A percentile compares a stretch with the other conserved stretches of the same genome.
phyloP scores from a whole-genome alignment of 805 yeast genomes.

The Candida tibetensis region DNA sequence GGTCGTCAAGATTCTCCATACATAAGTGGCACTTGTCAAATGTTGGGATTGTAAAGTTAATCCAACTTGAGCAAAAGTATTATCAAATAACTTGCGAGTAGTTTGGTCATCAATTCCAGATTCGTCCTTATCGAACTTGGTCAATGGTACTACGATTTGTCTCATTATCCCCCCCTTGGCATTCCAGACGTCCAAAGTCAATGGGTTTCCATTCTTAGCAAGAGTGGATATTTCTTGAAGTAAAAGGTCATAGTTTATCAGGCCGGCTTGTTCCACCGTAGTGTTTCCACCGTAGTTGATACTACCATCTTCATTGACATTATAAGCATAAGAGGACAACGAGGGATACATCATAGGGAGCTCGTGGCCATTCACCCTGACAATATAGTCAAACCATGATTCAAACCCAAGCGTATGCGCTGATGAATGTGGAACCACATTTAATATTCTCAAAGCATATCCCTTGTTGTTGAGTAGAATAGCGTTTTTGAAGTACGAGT shows the following conservation, averaged over 20 bases:
- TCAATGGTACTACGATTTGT: slow-evolving; percentile 27
- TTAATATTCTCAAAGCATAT: slow-evolving; percentile 36
- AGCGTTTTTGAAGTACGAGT: slow-evolving; percentile 36
- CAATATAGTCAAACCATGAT: slow-evolving; percentile 82
- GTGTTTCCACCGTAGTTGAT: slow-evolving; percentile 34
- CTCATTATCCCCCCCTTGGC: slow-evolving; percentile 74
- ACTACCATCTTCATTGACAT: slow-evolving; percentile 40
- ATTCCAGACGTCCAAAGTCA: slow-evolving; percentile 71
- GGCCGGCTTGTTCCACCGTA: slow-evolving; percentile 33
- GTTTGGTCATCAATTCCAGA: slow-evolving; percentile 5
- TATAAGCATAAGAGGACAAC: slow-evolving; percentile 26
- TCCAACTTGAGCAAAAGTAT: slow-evolving; percentile 53
- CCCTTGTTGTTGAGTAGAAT: slow-evolving; percentile 38
- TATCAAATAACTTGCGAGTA: slow-evolving; percentile 18
- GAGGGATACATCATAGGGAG: slow-evolving; percentile 39
- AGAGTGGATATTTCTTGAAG: slow-evolving; percentile 40
- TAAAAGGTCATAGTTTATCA: slow-evolving; percentile 42
- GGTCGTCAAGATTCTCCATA: slow-evolving; percentile 80
- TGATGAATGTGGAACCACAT: slow-evolving; percentile 37
- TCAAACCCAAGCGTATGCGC: slow-evolving; percentile 50
- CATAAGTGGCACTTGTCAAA: slow-evolving; percentile 68
- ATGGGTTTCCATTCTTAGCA: slow-evolving; percentile 30
- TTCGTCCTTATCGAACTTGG: slow-evolving; percentile 4
- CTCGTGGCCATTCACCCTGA: slow-evolving; percentile 76
- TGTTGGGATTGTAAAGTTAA: slow-evolving; percentile 76